These are phyloP conservation scores for Herpotrichia juniperi DNA, from an alignment of 2,329 filamentous ascomycete species.

Conservation along the genomic window DNA sequence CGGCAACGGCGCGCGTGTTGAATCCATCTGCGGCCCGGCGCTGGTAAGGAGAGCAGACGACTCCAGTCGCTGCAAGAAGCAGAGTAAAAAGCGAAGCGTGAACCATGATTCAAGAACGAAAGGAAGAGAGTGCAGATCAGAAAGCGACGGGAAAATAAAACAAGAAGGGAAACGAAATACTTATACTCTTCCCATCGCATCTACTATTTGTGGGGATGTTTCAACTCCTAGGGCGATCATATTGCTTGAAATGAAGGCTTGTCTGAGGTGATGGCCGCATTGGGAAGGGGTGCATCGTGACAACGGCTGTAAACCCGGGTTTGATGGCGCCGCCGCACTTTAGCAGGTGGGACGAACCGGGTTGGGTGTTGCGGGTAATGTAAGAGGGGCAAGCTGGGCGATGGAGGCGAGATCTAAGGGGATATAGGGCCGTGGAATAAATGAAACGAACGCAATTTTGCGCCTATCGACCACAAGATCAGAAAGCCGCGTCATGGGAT, in stretches of 20 bases:
- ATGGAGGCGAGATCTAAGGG: conserved; percentile 4
- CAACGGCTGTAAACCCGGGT: conserved; percentile 3
- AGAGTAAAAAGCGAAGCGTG: conserved; percentile 11
- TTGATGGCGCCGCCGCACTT: conserved; percentile 1
- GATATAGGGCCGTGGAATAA: conserved; percentile 12
- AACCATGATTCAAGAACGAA: conserved; percentile 6
- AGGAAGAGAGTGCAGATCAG: background rate
- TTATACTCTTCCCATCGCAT: background rate
- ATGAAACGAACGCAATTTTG: conserved; percentile 9
- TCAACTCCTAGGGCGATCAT: background rate
- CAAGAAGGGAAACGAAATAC: background rate
- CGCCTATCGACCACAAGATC: conserved; percentile 1
- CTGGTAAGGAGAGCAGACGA: conserved; percentile 18
- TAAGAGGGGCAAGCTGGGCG: background rate
- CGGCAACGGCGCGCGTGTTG: conserved; percentile 27
- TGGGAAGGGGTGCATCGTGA: background rate
- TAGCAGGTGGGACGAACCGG: background rate
- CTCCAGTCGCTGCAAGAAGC: conserved; percentile 21
- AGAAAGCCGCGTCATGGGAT: no score
- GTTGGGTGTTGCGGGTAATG: conserved; percentile 1
- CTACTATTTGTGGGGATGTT: background rate
- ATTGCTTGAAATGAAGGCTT: conserved; percentile 2
- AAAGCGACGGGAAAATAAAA: background rate
- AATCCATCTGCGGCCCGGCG: conserved; percentile 26
- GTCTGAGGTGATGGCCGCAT: background rate